Evolutionary conservation across 768 basidiomycete species (phyloP).

Genomic region (Chalciporus pseudorubinellus): DNA sequence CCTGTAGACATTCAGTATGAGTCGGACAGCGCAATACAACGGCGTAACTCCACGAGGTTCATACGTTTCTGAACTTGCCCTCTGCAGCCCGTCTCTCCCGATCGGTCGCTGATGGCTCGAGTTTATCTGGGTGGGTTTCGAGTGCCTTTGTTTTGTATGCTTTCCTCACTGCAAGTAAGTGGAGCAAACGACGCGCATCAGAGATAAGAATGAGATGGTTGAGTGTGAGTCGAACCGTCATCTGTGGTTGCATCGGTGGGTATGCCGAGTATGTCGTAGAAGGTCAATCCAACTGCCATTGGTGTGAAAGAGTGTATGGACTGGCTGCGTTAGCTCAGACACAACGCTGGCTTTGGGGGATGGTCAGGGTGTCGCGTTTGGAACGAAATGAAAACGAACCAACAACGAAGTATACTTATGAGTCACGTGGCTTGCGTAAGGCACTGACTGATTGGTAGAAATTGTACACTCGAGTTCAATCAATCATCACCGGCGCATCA

Average conservation of each 20-base stretch:
- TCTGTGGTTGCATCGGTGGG: slow-evolving; percentile 44
- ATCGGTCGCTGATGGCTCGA: slow-evolving; percentile 51
- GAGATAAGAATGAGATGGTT: neutral
- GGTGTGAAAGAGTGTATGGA: neutral
- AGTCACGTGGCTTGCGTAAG: neutral
- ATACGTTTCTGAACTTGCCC: slow-evolving; percentile 59
- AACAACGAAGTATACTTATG: neutral
- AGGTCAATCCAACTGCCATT: slow-evolving; percentile 34
- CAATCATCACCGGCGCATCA: no score
- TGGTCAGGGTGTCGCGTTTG: neutral
- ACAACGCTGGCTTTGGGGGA: neutral
- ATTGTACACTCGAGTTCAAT: no score
- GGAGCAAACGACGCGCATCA: neutral
- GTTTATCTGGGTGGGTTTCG: slow-evolving; percentile 74
- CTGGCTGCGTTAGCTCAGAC: neutral
- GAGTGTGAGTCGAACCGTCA: slow-evolving; percentile 41
- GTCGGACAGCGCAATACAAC: slow-evolving; percentile 6
- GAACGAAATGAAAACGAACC: neutral
- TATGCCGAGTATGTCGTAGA: slow-evolving; percentile 48
- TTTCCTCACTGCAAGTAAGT: slow-evolving; percentile 50
- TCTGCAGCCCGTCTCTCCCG: slow-evolving; percentile 53
- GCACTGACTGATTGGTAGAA: no score
- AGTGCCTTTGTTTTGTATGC: slow-evolving; percentile 67
- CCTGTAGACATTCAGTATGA: slow-evolving; percentile 39
- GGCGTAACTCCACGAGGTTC: slow-evolving; percentile 26